Conservation (phyloP, 257 asterid species). For the Pogostemon cablin region DNA sequence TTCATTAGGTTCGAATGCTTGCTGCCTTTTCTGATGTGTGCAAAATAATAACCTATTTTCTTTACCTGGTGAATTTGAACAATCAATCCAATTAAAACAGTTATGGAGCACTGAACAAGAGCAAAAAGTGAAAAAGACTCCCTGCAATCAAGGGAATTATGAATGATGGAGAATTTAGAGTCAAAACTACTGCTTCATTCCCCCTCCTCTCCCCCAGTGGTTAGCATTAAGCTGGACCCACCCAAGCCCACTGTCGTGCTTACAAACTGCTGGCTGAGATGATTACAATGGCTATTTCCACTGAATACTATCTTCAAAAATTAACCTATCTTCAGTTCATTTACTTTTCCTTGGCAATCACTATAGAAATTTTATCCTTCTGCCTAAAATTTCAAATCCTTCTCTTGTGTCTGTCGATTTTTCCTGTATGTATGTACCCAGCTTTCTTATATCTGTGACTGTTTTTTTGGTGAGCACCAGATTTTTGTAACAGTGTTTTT, state of each 20-base stretch:
- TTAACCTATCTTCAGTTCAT: slow-evolving; percentile 6
- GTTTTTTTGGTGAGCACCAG: slow-evolving; percentile 16
- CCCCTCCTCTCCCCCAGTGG: neutral
- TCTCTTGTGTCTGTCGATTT: slow-evolving; percentile 4
- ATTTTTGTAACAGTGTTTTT: slow-evolving; percentile 19
- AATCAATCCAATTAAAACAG: neutral
- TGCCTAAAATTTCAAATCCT: neutral
- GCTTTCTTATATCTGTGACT: slow-evolving; percentile 5
- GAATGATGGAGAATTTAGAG: neutral
- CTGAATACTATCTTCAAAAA: slow-evolving; percentile 12
- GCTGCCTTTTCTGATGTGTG: neutral
- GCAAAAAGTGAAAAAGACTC: neutral
- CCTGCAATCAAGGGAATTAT: neutral
- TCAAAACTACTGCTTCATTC: neutral
- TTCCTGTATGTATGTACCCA: neutral
- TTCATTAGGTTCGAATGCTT: neutral
- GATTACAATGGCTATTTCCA: slow-evolving; percentile 11
- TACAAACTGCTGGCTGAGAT: slow-evolving; percentile 12
- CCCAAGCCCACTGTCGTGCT: neutral
- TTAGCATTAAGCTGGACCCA: neutral
- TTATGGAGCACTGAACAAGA: neutral
- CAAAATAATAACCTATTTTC: neutral
- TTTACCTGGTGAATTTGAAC: neutral
- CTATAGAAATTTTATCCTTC: slow-evolving; percentile 7
- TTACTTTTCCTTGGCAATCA: neutral